Evolutionary conservation across 2,329 filamentous ascomycete genomes (phyloP), one percentile per base, ranked within the genome.

Genomic region (Tolypocladium capitatum): DNA sequence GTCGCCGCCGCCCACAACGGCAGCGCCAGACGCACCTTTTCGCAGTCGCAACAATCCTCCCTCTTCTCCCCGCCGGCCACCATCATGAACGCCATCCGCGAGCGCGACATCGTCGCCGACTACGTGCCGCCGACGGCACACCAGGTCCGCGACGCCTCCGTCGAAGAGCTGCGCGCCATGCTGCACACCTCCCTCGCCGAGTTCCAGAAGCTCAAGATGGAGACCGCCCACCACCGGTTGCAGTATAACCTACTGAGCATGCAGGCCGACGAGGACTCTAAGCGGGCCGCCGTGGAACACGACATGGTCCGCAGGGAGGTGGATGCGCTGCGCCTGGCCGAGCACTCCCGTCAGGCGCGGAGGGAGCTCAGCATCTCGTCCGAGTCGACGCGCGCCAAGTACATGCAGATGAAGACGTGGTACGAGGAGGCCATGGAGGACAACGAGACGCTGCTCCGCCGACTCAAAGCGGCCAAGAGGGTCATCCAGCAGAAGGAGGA

Each of bases 241-340:
- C 91, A 96, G 63, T 85, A 90, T 60, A 89, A 84, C 56, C 76
- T 96, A 59, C 75, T 94, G 28, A 81, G 79, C 46, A 81, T 96
- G 54, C 87, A 94, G 59, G 89, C 86, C 47, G 81, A 84, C 44
- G 88, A 94, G 56, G 84, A 89, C 30, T 79, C 87, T 10, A 90
- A 94, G 65, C 81, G 89, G 27, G 88, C 91, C 55, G 84, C 83
- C 33, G 90, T 96, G 5, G 91, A 96, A 65, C 85, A 94, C 57
- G 86, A 92, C 54, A 90, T 96, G 78, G 84, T 84, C n/a, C 80
- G 87, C 52, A 78, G 85, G 21, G 89, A 96, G 65, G 84, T 94
- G 20, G 86, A 95, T 52, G 86, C 90, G 13, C 70, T 96, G 28
- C 84, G 89, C 51, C 74, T 76, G 52, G 81, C 81, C 14, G 85